Evolutionary conservation across 2,329 filamentous ascomycete genomes (phyloP).

Genomic region (Trichophyton simii): DNA sequence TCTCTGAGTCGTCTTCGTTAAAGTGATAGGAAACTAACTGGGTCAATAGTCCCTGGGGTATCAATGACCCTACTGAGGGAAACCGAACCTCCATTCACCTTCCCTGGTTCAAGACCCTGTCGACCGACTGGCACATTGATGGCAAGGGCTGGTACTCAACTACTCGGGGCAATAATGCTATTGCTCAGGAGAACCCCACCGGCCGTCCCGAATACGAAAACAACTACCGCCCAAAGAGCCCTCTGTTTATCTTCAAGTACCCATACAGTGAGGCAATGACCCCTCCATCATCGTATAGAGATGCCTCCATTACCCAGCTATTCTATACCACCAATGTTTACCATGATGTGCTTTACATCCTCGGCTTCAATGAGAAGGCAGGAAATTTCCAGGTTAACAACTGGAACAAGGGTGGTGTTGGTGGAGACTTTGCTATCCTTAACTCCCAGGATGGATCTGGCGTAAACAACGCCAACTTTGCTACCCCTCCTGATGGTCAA

Average conservation of each 20-base stretch:
- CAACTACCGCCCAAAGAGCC: slow-evolving; percentile 11
- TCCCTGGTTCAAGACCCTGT: slow-evolving; percentile 6
- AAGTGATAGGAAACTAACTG: background rate
- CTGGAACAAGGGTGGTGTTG: slow-evolving; percentile 8
- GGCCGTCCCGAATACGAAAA: slow-evolving; percentile 7
- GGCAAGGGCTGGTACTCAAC: slow-evolving; percentile 5
- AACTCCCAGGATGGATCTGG: slow-evolving; percentile 13
- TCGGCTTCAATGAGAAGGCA: slow-evolving; percentile 12
- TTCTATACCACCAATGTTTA: slow-evolving; percentile 11
- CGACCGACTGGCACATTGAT: slow-evolving; percentile 9
- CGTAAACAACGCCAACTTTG: slow-evolving; percentile 12
- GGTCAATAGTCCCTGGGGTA: slow-evolving; percentile 7
- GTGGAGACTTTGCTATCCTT: slow-evolving; percentile 10
- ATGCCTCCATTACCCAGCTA: slow-evolving; percentile 11
- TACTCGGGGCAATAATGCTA: slow-evolving; percentile 12
- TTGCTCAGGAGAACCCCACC: slow-evolving; percentile 10
- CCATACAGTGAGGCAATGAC: slow-evolving; percentile 8
- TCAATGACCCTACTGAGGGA: slow-evolving; percentile 12
- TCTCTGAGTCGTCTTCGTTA: background rate
- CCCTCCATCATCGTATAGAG: slow-evolving; percentile 7
- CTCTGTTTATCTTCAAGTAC: slow-evolving; percentile 8
- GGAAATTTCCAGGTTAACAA: slow-evolving; percentile 12
- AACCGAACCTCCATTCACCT: slow-evolving; percentile 1
- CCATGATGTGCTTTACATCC: slow-evolving; percentile 9
- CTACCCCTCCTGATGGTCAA: slow-evolving; percentile 12